A percentile compares a stretch with the other conserved stretches of the same genome.
These are phyloP conservation scores for Lenzites betulinus DNA, from an alignment of 768 basidiomycete genomes.

Conservation along the genomic window DNA sequence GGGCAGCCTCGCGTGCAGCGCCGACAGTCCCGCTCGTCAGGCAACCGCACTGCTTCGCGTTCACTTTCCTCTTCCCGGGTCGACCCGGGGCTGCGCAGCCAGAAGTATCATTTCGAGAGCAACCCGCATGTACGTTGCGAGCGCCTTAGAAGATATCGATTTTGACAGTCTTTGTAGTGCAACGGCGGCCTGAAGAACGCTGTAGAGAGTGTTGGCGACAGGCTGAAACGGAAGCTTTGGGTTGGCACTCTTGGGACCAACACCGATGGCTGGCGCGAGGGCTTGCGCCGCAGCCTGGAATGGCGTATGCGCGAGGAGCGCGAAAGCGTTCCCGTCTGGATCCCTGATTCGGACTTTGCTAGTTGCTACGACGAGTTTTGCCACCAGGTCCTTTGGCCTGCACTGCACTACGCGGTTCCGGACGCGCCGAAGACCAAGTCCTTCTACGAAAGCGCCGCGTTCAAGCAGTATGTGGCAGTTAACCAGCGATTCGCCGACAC, in stretches of 20 bases:
- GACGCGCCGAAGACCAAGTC: conserved; percentile 83
- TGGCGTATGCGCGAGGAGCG: conserved; percentile 43
- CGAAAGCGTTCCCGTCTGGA: conserved; percentile 67
- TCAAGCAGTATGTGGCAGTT: conserved; percentile 84
- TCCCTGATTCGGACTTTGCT: conserved; percentile 77
- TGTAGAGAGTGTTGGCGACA: conserved; percentile 57
- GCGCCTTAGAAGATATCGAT: too few relatives aligned
- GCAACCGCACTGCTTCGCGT: conserved; percentile 19
- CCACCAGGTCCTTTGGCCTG: conserved; percentile 84
- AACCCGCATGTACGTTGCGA: conserved; percentile 52
- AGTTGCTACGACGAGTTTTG: conserved; percentile 86
- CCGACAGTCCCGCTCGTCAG: conserved; percentile 22
- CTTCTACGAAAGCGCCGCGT: conserved; percentile 79
- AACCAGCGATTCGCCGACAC: conserved; percentile 89
- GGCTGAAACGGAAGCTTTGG: conserved; percentile 55
- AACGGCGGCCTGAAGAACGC: conserved; percentile 88
- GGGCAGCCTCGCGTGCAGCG: conserved; percentile 30
- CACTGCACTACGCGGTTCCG: conserved; percentile 82
- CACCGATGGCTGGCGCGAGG: conserved; percentile 64
- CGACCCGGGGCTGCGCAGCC: conserved; percentile 42
- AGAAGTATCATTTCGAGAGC: conserved; percentile 49
- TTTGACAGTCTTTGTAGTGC: conserved; percentile 33
- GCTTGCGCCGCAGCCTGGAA: conserved; percentile 59
- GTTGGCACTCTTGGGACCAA: conserved; percentile 76
- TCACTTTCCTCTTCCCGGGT: conserved; percentile 36